Percentiles rank a stretch among this genome's conserved stretches.
Evolutionary conservation across 225 moss, liverwort and hornwort species (phyloP).

Genomic region (Physcomitrellopsis africana): DNA sequence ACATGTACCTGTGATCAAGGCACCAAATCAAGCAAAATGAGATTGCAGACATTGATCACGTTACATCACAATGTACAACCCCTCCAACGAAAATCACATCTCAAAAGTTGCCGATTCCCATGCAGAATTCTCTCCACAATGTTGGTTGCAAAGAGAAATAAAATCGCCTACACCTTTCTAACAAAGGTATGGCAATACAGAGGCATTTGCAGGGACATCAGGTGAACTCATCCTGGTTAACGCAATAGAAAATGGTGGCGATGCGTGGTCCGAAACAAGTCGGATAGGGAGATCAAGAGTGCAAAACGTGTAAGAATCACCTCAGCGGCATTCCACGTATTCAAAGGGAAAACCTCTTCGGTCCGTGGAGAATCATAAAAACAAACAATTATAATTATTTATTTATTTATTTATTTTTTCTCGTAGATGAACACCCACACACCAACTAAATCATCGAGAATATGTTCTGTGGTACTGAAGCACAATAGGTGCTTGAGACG

Average conservation of each 20-base stretch:
- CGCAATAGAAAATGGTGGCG: constrained; percentile 3
- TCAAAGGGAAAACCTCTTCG: not conserved
- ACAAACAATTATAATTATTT: not conserved
- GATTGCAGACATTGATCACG: not conserved
- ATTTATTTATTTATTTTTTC: too few relatives aligned
- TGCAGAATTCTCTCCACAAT: not conserved
- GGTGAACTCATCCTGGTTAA: not conserved
- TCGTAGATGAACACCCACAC: not conserved
- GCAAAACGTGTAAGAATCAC: not conserved
- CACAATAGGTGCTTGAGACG: too few relatives aligned
- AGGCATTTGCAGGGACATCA: not conserved
- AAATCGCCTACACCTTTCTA: not conserved
- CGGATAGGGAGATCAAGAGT: not conserved
- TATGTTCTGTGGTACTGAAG: too few relatives aligned
- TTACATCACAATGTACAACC: not conserved
- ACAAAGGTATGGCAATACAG: not conserved
- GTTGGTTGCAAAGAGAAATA: not conserved
- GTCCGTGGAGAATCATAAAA: not conserved
- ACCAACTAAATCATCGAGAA: not conserved
- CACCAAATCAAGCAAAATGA: not conserved
- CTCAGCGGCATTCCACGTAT: too few relatives aligned
- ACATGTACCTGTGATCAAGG: constrained; percentile 14
- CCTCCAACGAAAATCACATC: not conserved
- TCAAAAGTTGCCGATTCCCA: not conserved
- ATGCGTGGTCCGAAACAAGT: not conserved